These are phyloP conservation scores for Chaetothyriales sp. DNA, from an alignment of 2,329 filamentous ascomycete genomes.

Conservation along the genomic window DNA sequence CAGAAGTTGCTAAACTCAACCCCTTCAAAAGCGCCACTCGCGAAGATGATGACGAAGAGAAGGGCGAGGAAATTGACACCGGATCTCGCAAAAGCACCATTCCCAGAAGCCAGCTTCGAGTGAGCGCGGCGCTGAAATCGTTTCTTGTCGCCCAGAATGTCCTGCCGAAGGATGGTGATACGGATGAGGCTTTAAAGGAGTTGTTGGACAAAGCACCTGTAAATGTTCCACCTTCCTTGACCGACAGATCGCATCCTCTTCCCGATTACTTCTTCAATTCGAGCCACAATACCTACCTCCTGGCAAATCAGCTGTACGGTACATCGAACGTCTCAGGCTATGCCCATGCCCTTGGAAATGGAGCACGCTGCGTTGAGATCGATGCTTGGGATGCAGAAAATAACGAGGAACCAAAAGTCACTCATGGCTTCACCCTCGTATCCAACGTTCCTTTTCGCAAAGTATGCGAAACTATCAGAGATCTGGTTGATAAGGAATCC, in stretches of 20 bases:
- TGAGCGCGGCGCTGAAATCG: slow-evolving; percentile 10
- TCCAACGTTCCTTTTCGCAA: slow-evolving; percentile 14
- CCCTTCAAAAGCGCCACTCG: slow-evolving; percentile 8
- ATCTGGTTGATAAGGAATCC: slow-evolving; percentile 14
- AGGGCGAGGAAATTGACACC: slow-evolving; percentile 14
- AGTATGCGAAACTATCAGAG: slow-evolving; percentile 16
- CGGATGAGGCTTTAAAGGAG: slow-evolving; percentile 3
- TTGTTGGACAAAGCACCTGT: slow-evolving; percentile 14
- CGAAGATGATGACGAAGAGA: slow-evolving; percentile 14
- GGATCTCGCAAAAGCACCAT: slow-evolving; percentile 10
- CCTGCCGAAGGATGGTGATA: slow-evolving; percentile 10
- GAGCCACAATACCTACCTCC: slow-evolving; percentile 16
- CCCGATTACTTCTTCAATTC: slow-evolving; percentile 17
- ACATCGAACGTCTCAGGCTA: slow-evolving; percentile 13
- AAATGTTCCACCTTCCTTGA: slow-evolving; percentile 10
- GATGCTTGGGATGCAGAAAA: slow-evolving; percentile 16
- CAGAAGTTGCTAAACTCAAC: slow-evolving; percentile 11
- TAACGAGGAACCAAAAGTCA: slow-evolving; percentile 16
- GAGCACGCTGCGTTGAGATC: slow-evolving; percentile 16
- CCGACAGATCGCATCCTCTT: slow-evolving; percentile 13
- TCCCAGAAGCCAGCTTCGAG: slow-evolving; percentile 11
- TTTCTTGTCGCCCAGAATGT: slow-evolving; percentile 12
- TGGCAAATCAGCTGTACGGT: slow-evolving; percentile 15
- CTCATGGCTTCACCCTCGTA: slow-evolving; percentile 15
- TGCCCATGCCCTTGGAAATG: slow-evolving; percentile 9